Evolutionary conservation across 176 grass and related monocot species (phyloP).

Genomic region (Poa pratensis): DNA sequence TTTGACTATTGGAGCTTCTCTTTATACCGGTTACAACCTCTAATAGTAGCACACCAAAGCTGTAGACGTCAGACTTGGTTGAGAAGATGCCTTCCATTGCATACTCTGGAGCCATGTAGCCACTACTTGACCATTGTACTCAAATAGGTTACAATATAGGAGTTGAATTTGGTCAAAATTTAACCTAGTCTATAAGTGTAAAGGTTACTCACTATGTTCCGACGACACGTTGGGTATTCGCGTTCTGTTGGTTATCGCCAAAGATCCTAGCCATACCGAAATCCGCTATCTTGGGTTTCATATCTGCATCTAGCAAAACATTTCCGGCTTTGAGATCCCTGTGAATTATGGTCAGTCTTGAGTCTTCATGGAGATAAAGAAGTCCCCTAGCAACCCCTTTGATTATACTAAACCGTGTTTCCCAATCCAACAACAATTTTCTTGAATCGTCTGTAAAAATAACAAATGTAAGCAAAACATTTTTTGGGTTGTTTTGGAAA

Average conservation of each 20-base stretch:
- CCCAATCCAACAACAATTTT: constrained; percentile 42
- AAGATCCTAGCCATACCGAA: not conserved
- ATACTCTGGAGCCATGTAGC: constrained; percentile 72
- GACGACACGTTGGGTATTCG: not conserved
- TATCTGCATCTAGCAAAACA: not conserved
- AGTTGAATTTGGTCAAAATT: not conserved
- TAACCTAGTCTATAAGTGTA: not conserved
- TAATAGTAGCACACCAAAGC: constrained; percentile 55
- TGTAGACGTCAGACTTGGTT: constrained; percentile 60
- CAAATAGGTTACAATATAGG: not conserved
- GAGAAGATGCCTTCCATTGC: constrained; percentile 65
- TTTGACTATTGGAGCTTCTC: constrained; percentile 40
- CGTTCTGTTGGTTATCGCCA: not conserved
- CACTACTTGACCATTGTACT: not conserved
- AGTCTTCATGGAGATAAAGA: constrained; percentile 62
- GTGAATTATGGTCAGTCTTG: not conserved
- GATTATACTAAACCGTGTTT: constrained; percentile 47
- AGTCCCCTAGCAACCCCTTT: constrained; percentile 57
- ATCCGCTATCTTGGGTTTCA: not conserved
- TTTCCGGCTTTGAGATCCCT: not conserved
- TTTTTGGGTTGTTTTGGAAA: not conserved
- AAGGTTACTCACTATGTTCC: not conserved
- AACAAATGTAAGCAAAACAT: not conserved
- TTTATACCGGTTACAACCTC: constrained; percentile 47
- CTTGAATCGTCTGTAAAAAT: constrained; percentile 20